Evolutionary conservation across 2,329 filamentous ascomycete genomes (phyloP).

Genomic region (Pseudocercospora vitis): DNA sequence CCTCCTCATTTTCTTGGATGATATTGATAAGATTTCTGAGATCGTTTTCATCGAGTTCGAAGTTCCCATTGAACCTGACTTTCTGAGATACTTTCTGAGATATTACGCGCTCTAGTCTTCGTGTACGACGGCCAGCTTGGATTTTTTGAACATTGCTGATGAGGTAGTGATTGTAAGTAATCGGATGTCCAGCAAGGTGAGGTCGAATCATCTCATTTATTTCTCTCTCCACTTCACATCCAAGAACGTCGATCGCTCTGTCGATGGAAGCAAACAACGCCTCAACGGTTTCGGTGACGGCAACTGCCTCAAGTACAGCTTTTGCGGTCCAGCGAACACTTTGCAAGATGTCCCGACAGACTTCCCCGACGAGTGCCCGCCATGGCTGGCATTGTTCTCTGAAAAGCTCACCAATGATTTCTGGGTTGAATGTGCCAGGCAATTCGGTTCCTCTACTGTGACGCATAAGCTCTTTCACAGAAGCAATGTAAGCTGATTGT

Average conservation of each 20-base stretch:
- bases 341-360: background rate
- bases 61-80: background rate
- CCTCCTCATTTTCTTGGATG: background rate
- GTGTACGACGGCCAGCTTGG: background rate
- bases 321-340: background rate
- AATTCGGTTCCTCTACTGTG: background rate
- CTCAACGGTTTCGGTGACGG: background rate
- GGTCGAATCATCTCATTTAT: background rate
- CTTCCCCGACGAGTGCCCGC: background rate
- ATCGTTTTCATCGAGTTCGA: background rate
- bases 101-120: background rate
- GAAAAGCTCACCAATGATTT: background rate
- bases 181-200: background rate
- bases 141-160: background rate
- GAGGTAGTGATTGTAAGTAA: background rate
- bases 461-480: background rate
- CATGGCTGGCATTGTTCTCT: background rate
- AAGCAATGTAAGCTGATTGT: background rate
- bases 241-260: background rate
- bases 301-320: background rate
- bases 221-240: background rate
- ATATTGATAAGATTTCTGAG: background rate
- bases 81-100: too few relatives aligned
- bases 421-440: background rate
- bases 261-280: background rate